Conservation (phyloP, 495 filamentous ascomycete genomes). For the Penicillium bialowiezense region DNA sequence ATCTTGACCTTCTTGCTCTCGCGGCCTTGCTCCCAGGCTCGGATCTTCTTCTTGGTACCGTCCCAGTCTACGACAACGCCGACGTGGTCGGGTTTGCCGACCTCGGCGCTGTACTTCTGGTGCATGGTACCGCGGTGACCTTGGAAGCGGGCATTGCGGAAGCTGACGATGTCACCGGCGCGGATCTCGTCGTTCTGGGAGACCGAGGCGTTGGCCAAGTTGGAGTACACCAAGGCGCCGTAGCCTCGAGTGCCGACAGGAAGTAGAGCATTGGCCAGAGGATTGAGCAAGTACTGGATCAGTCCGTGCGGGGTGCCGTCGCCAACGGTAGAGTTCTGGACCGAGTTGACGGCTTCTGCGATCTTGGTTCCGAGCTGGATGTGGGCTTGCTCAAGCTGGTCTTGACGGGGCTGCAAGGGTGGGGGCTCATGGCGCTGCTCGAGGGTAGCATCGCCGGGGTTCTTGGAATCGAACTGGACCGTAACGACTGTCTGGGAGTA, state of each 20-base stretch:
- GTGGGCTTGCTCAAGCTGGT: slow-evolving; percentile 86
- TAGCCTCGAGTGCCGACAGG: slow-evolving; percentile 86
- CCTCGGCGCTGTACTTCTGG: slow-evolving; percentile 84
- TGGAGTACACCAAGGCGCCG: slow-evolving; percentile 88
- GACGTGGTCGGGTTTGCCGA: slow-evolving; percentile 91
- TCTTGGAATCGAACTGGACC: slow-evolving; percentile 71
- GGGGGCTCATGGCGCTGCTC: slow-evolving; percentile 88
- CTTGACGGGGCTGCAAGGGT: slow-evolving; percentile 81
- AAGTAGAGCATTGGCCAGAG: slow-evolving; percentile 68
- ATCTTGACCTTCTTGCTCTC: slow-evolving; percentile 93
- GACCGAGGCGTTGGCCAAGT: slow-evolving; percentile 88
- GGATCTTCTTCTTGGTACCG: slow-evolving; percentile 95
- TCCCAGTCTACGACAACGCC: slow-evolving; percentile 98
- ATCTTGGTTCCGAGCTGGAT: slow-evolving; percentile 73
- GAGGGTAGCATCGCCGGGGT: slow-evolving; percentile 66
- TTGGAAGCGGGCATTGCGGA: slow-evolving; percentile 93
- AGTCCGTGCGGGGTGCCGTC: slow-evolving; percentile 78
- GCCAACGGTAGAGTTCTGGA: slow-evolving; percentile 75
- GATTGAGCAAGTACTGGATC: slow-evolving; percentile 71
- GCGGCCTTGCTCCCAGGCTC: slow-evolving; percentile 91
- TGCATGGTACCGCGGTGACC: slow-evolving; percentile 95
- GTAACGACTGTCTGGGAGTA: slow-evolving; percentile 93
- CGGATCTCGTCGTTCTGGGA: slow-evolving; percentile 92
- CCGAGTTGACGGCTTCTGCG: slow-evolving; percentile 59
- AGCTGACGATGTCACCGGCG: slow-evolving; percentile 86